Base-by-base conservation (phyloP, 2,329 filamentous ascomycete genomes). In the Gaeumannomyces tritici region DNA sequence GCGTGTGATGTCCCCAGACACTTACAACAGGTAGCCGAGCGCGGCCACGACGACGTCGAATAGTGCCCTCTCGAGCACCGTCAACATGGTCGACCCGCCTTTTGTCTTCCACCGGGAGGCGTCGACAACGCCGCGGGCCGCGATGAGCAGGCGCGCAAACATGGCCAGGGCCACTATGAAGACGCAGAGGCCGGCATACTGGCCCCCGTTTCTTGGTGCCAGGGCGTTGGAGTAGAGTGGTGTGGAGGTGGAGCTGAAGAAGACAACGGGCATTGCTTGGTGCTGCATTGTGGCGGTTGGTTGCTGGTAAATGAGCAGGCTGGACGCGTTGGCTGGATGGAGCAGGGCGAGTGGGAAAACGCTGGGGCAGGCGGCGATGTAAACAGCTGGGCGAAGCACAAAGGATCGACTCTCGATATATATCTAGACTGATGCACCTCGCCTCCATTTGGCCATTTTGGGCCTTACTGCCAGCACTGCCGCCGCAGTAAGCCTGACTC, bases 171-270 rank as follows among this genome's bases (percentile, higher is more conserved):
- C 63, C 70, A 90, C 82, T 62, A 90, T 80, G 71, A 90, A 90
- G 64, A 90, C 85, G 74, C 88, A 89, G 33, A 86, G 89, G 57
- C 83, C 88, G 2, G 86, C 86, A 69, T 90, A 90, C 54, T 76
- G 74, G 62, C 83, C 85, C 15, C 79, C 76, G 29, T 77, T 82
- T 13, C 72, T 74, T 1, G 88, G 88, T 1, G 82, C 82, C 86
- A 87, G 90, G 62, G 76, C 70, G n/a, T 73, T 70, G 11, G 84
- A 84, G 76, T 80, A 90, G 60, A 90, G 79, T 2, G 86, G 78
- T 0, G 86, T 89, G 62, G 72, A 74, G 62, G 83, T 82, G 61
- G 77, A 75, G 64, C 79, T 83, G 67, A 82, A 83, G 75, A 87
- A 87, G 47, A 62, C 11, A 21, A 51, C 42, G 42, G 42, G 42